Base-by-base conservation (phyloP, 441 rosid species). In the Cnidoscolus chayamansa region DNA sequence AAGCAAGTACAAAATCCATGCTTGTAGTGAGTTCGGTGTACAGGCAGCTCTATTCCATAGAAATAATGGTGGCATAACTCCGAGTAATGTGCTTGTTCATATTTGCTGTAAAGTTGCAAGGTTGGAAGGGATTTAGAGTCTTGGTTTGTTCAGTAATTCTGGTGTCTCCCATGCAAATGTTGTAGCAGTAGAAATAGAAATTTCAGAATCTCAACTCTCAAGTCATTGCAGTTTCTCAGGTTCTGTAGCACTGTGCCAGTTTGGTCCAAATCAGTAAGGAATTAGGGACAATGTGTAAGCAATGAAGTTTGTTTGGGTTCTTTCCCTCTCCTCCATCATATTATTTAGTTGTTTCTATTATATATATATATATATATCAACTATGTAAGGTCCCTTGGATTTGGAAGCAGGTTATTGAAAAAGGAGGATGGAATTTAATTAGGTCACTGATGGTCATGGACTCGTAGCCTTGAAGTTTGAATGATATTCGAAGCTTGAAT, bases 11-110 rank as follows among this genome's bases (percentile, higher is more conserved):
- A 74, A 13, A 45, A 48, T 48, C 0, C 9, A 48, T 68, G 70
- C 53, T 77, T 63, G 82, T 70, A 63, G 37, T 73, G 71, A 20
- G 74, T 65, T 74, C 45, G 64, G 45, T 83, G 78, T 83, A 83
- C 71, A 25, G 25, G 25, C 25, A 81, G 81, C 67, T 75, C 48
- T 54, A 70, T 70, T 58, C 65, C 72, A 2, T 64, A 15, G 76
- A 65, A 58, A 79, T 63, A 55, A 69, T 40, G 32, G 70, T n/a
- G 55, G 63, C 37, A 13, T 47, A 56, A 20, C 19, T 74, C 57
- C 32, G 15, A 37, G 55, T 62, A 53, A 55, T 35, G 63, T 50
- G 50, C 55, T 70, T 74, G 78, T 76, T 76, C 49, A 65, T 59
- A 47, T 50, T 10, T 53, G 10, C 10, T 47, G 30, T 25, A 43